phyloP scores from a whole-genome alignment of 2,329 filamentous ascomycete genomes.

The Microdochium trichocladiopsis region DNA sequence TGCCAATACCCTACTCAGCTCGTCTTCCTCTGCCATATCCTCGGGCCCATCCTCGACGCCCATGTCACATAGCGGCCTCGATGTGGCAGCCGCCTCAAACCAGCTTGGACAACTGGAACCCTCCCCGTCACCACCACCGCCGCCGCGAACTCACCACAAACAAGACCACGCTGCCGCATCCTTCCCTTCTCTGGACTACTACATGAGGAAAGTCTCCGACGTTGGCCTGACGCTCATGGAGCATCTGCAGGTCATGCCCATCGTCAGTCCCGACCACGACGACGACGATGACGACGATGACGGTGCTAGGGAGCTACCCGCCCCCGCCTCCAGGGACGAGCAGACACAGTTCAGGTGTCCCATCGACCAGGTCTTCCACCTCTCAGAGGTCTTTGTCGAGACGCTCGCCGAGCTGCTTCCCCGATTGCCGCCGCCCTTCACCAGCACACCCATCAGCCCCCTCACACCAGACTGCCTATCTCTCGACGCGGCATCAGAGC shows the following conservation, averaged over 20 bases:
- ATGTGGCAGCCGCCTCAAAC: background rate
- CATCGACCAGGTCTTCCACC: background rate
- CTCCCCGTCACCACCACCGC: background rate
- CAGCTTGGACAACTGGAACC: background rate
- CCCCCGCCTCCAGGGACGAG: background rate
- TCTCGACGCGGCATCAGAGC: background rate
- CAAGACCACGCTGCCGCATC: background rate
- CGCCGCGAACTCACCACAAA: background rate
- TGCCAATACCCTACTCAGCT: background rate
- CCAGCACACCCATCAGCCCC: background rate
- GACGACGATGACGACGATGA: background rate
- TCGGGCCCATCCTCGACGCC: background rate
- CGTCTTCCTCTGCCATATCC: background rate
- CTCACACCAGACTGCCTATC: background rate
- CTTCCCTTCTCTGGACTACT: background rate
- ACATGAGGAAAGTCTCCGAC: background rate
- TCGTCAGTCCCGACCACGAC: background rate
- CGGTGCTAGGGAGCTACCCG: background rate
- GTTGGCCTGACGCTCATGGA: background rate
- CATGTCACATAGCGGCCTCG: background rate
- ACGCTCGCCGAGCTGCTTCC: background rate
- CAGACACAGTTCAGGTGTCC: background rate
- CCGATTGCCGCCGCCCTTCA: background rate
- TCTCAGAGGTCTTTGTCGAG: background rate
- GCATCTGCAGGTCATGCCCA: background rate